Conservation (phyloP, 2,329 filamentous ascomycete species). For the Cladosporium sp. region DNA sequence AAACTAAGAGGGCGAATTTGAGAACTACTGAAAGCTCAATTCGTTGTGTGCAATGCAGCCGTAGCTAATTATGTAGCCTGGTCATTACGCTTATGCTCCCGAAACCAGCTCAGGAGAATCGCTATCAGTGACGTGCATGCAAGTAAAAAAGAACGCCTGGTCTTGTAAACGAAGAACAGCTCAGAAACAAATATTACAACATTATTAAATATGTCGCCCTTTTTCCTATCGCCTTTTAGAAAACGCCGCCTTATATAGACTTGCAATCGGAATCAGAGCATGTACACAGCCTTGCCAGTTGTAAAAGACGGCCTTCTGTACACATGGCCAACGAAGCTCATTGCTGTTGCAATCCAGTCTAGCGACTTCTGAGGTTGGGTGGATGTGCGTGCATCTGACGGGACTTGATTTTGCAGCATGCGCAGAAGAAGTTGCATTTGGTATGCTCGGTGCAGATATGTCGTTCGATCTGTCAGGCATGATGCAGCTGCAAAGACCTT, state of each 20-base stretch:
- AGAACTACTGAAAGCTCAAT: not conserved
- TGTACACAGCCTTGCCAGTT: not conserved
- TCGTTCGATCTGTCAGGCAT: not conserved
- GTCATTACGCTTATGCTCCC: too few species aligned
- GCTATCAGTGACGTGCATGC: not conserved
- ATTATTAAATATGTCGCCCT: not conserved
- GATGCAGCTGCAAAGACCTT: not conserved
- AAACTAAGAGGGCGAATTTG: slow-evolving; percentile 14
- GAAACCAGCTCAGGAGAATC: not conserved
- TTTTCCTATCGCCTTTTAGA: not conserved
- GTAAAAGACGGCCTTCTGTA: not conserved
- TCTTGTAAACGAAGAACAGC: not conserved
- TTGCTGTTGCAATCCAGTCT: not conserved
- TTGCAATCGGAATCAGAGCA: not conserved
- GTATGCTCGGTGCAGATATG: not conserved
- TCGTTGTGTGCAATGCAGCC: not conserved
- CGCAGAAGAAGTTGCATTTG: not conserved
- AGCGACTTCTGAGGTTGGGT: not conserved
- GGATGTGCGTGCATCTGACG: not conserved
- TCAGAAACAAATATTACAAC: not conserved
- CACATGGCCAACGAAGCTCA: not conserved
- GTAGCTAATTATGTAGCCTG: not conserved
- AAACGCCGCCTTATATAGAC: not conserved
- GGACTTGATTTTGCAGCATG: not conserved
- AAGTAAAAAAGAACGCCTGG: not conserved